Evolutionary conservation across 169 alveolate genomes (phyloP), one percentile per base, ranked within the genome.

Genomic region (Babesia microti): DNA sequence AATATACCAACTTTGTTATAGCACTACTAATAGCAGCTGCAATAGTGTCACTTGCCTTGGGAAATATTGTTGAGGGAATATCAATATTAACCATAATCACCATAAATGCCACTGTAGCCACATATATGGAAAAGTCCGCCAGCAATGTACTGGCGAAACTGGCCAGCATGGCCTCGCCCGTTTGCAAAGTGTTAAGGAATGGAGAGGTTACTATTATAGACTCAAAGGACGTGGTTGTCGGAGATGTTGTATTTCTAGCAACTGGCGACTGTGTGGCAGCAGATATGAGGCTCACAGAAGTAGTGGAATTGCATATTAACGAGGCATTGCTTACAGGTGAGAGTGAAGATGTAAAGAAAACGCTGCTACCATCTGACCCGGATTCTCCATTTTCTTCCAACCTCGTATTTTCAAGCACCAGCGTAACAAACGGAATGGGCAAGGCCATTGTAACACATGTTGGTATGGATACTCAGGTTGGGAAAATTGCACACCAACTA

Each of bases 291-390:
- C 39, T 91, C 33, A 47, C 86, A 6, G 95, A 89, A 46, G 82
- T 81, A 7, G 76, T 57, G 21, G 98, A 91, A 58, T 68, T 92
- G 41, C 82, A 84, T 54, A 84, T 92, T 17, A 88, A 88, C 72
- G 97, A 93, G 68, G 86, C 96, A 19, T 76, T 92, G 44, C 81
- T 93, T 11, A 91, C 98, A 2, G 98, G 98, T 30, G 94, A 82
- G 45, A 72, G 91, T 21, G 86, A 80, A 72, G 85, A 91, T 63
- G 76, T 87, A 15, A 59, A 81, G 68, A 81, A 73, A 72, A 51
- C 72, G 21, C 33, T 87, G 57, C 44, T 55, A 26, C 70, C 86
- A 42, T 50, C 50, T 34, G 89, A 86, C 39, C 39, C 22, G 23
- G 70, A 81, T 32, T 41, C 87, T 58, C 85, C 90, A 19, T 78